Evolutionary conservation across 2,329 filamentous ascomycete species (phyloP).

Genomic region (Emergomyces orientalis): DNA sequence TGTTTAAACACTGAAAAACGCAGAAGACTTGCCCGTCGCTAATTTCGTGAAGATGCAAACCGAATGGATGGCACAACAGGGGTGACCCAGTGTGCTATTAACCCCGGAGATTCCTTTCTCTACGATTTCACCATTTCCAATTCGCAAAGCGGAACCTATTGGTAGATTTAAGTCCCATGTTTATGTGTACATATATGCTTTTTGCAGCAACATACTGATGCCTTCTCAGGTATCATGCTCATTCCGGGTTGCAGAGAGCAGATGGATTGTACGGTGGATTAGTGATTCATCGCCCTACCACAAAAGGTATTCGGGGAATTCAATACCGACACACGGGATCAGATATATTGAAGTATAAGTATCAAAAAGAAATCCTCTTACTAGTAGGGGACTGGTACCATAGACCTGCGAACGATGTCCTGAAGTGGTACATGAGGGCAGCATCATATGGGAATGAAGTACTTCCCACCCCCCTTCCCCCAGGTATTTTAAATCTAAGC

Average conservation of each 20-base stretch:
- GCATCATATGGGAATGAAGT: conserved; percentile 39
- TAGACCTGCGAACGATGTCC: conserved; percentile 31
- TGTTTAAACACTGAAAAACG: conserved; percentile 14
- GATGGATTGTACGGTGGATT: conserved; percentile 43
- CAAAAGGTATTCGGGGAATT: conserved; percentile 13
- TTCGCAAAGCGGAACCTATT: conserved; percentile 39
- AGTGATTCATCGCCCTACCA: conserved; percentile 36
- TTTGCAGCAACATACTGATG: neutral
- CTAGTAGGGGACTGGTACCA: conserved; percentile 46
- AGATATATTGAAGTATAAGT: conserved; percentile 17
- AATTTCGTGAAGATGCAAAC: conserved; percentile 17
- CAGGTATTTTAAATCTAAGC: neutral
- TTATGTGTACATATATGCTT: neutral
- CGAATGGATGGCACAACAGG: conserved; percentile 39
- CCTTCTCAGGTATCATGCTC: conserved; percentile 32
- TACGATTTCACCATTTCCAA: conserved; percentile 35
- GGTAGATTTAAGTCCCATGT: conserved; percentile 27
- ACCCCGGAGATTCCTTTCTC: conserved; percentile 45
- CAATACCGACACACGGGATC: conserved; percentile 16
- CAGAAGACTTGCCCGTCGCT: neutral
- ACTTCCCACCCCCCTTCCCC: neutral
- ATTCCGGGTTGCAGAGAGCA: conserved; percentile 35
- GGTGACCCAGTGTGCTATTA: conserved; percentile 59
- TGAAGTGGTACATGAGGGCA: conserved; percentile 37
- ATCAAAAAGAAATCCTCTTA: conserved; percentile 37